These are phyloP conservation scores for Magnolia changhungtana DNA, from an alignment of 164 flowering plant genomes.

Conservation along the genomic window DNA sequence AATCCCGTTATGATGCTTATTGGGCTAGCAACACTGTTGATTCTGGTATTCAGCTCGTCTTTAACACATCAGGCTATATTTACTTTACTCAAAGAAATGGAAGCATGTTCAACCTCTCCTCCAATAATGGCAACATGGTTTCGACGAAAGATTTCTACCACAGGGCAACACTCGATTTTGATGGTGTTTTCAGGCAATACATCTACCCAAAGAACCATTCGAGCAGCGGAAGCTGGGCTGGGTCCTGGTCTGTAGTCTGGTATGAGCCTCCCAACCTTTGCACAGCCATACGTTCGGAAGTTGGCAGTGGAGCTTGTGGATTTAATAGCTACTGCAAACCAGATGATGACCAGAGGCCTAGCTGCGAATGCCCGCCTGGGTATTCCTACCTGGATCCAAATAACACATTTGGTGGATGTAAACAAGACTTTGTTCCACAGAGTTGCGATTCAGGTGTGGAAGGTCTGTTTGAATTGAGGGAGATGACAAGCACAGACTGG, in stretches of 20 bases:
- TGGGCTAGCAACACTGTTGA: neutral
- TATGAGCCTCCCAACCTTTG: neutral
- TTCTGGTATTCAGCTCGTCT: neutral
- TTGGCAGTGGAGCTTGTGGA: neutral
- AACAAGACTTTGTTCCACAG: neutral
- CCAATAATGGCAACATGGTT: too few species aligned
- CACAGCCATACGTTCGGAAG: neutral
- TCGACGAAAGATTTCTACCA: constrained; percentile 20
- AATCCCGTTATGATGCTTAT: neutral
- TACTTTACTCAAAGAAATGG: constrained; percentile 18
- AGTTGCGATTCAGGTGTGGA: neutral
- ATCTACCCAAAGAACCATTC: constrained; percentile 14
- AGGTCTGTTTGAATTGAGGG: constrained; percentile 15
- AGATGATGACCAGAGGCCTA: neutral
- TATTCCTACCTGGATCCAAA: constrained; percentile 10
- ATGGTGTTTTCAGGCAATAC: constrained; percentile 33
- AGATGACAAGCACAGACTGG: constrained; percentile 34
- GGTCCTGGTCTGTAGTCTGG: neutral
- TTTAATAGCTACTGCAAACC: constrained; percentile 1
- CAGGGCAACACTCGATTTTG: constrained; percentile 29
- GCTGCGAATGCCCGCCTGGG: constrained; percentile 1
- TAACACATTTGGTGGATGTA: constrained; percentile 11
- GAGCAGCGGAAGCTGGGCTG: neutral
- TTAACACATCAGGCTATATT: constrained; percentile 10
- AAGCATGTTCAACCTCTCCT: neutral